These are phyloP conservation scores for Venustampulla echinocandica DNA, from an alignment of 495 filamentous ascomycete species.

Conservation along the genomic window DNA sequence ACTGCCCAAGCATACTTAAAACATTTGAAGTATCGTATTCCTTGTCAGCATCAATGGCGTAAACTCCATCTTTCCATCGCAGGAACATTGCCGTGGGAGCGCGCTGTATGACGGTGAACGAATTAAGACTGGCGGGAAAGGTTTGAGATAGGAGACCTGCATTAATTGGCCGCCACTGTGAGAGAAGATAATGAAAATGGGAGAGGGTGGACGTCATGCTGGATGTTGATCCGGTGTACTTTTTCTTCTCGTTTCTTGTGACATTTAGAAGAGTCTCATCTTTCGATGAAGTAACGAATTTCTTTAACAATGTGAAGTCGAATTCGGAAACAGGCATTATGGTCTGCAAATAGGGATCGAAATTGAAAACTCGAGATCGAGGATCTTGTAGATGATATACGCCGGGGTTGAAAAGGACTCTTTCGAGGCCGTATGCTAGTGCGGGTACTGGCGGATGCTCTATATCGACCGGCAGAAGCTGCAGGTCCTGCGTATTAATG, in stretches of 20 bases:
- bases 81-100: constrained; percentile 75
- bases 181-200: constrained; percentile 91
- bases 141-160: constrained; percentile 50
- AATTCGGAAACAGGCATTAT: constrained; percentile 92
- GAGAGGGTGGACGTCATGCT: constrained; percentile 84
- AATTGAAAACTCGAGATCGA: constrained; percentile 82
- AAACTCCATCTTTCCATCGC: constrained; percentile 71
- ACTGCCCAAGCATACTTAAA: constrained; percentile 81
- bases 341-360: constrained; percentile 82
- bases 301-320: constrained; percentile 75
- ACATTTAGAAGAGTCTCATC: constrained; percentile 58
- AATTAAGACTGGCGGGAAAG: constrained; percentile 49
- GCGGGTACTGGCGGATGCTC: constrained; percentile 54
- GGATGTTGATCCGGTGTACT: constrained; percentile 90
- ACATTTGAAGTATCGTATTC: constrained; percentile 80
- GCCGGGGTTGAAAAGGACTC: constrained; percentile 91
- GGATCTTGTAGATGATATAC: constrained; percentile 89
- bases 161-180: constrained; percentile 69
- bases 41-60: constrained; percentile 98
- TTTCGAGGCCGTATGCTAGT: constrained; percentile 72
- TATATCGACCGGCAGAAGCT: constrained; percentile 38
- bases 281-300: constrained; percentile 82
- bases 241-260: constrained; percentile 59
- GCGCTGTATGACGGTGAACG: constrained; percentile 62
- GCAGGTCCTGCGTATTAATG: constrained; percentile 24